These are phyloP conservation scores for Bassia scoparia DNA, from an alignment of 148 eudicot genomes.

Conservation along the genomic window DNA sequence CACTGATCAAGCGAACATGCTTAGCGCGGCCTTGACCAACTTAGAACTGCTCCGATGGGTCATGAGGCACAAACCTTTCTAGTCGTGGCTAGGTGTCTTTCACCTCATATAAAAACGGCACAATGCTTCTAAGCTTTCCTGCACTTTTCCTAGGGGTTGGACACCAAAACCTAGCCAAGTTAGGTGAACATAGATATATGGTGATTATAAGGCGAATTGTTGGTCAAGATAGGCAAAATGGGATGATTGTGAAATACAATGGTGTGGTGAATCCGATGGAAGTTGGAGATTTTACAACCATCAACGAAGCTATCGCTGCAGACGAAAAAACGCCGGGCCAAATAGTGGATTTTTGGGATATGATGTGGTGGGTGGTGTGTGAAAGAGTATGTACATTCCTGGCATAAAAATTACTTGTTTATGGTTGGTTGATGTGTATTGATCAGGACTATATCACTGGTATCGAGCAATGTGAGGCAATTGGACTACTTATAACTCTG, in stretches of 20 bases:
- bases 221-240: constrained; percentile 1
- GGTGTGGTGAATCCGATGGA: constrained; percentile 44
- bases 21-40: constrained; percentile 41
- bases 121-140: constrained; percentile 27
- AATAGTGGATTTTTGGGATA: constrained; percentile 35
- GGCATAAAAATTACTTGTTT: constrained; percentile 31
- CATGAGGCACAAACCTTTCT: constrained; percentile 8
- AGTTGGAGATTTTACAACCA: constrained; percentile 38
- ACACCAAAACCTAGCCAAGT: not conserved
- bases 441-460: constrained; percentile 46
- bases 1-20: constrained; percentile 24
- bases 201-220: not conserved
- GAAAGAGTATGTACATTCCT: constrained; percentile 35
- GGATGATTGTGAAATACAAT: constrained; percentile 17
- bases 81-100: not conserved
- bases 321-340: constrained; percentile 29
- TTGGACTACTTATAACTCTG: constrained; percentile 42
- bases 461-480: constrained; percentile 33
- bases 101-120: constrained; percentile 17
- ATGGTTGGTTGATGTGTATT: constrained; percentile 49
- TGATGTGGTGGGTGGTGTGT: constrained; percentile 34
- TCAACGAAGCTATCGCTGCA: constrained; percentile 33
- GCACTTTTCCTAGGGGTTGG: constrained; percentile 32
- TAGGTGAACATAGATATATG: not conserved
- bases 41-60: constrained; percentile 40